Evolutionary conservation across 1,284 basidiomycete genomes (phyloP), one percentile per base, ranked within the genome.

Genomic region (Grifola frondosa): DNA sequence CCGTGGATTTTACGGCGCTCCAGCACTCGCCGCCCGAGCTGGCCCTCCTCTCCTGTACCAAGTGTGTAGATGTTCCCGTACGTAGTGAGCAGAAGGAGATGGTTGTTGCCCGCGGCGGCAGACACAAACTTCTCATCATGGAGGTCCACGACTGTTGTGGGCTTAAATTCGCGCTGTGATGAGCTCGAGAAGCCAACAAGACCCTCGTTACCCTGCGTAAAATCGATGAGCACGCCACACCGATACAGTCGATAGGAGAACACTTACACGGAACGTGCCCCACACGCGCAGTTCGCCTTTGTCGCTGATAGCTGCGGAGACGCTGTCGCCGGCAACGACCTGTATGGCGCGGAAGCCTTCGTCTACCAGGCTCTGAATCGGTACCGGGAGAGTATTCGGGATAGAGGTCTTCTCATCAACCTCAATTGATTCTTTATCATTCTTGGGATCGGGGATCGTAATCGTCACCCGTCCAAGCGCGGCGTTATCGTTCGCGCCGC

Each of bases 401-500:
- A 78, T 68, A 34, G 84, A 77, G 34, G 91, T 91, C 48, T 91
- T 75, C 40, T 86, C 81, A 53, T 95, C 91, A n/a, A 81, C 68
- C 49, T 86, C 83, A 42, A 89, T 64, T 47, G 74, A 75, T 34
- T 74, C 61, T 9, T 68, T 77, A 6, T 80, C 75, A 37, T 83
- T 77, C 19, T 78, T 69, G 33, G 82, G 81, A 59, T 91, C 81
- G 8, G 83, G 77, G 28, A 88, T 74, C 43, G 86, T 78, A 39
- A 75, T 70, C 2, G 91, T 94, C 46, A 80, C 65, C 45, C 92
- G 80, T n/a, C 95, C 94, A 20, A 97, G 77, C 29, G 91, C 88
- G 40, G 90, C 93, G 57, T 92, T 88, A 62, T 97, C 94, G 63
- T 97, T 97, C 51, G 91, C 84, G 34, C 93, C 93, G 68, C 88